Evolutionary conservation across 73 alveolate species (phyloP).

Genomic region (Paramecium caudatum): DNA sequence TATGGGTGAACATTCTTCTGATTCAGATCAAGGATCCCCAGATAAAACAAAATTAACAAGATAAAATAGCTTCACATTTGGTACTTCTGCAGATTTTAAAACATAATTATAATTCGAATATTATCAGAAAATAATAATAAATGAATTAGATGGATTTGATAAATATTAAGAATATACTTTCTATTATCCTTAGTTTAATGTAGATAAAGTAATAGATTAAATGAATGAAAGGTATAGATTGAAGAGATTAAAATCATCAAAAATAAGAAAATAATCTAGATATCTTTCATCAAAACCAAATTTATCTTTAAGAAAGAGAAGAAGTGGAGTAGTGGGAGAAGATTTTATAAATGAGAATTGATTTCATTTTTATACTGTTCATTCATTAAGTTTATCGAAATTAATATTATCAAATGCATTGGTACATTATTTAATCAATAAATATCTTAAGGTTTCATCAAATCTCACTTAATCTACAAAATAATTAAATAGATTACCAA

Average conservation of each 20-base stretch:
- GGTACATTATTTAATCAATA: background rate
- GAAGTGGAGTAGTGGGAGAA: conserved; percentile 4
- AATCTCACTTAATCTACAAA: conserved; percentile 15
- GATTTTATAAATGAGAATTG: conserved; percentile 36
- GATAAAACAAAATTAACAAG: conserved; percentile 33
- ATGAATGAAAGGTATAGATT: conserved; percentile 17
- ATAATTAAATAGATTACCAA: conserved; percentile 6
- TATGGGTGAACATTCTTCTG: conserved; percentile 37
- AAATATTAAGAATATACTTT: background rate
- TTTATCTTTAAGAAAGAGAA: background rate
- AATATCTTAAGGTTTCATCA: conserved; percentile 43
- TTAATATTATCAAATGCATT: conserved; percentile 61
- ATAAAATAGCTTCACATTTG: background rate
- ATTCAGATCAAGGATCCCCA: conserved; percentile 23
- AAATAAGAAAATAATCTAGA: background rate
- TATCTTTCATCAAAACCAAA: conserved; percentile 1
- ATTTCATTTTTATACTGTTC: conserved; percentile 5
- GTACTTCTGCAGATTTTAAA: conserved; percentile 15
- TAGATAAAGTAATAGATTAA: background rate
- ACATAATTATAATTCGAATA: background rate
- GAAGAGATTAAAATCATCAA: conserved; percentile 2
- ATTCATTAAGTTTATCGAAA: conserved; percentile 43
- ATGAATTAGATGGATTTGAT: conserved; percentile 16
- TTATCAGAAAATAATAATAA: background rate
- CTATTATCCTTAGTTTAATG: conserved; percentile 37